phyloP scores from a whole-genome alignment of 75 land plant species.

The Cunninghamia lanceolata region DNA sequence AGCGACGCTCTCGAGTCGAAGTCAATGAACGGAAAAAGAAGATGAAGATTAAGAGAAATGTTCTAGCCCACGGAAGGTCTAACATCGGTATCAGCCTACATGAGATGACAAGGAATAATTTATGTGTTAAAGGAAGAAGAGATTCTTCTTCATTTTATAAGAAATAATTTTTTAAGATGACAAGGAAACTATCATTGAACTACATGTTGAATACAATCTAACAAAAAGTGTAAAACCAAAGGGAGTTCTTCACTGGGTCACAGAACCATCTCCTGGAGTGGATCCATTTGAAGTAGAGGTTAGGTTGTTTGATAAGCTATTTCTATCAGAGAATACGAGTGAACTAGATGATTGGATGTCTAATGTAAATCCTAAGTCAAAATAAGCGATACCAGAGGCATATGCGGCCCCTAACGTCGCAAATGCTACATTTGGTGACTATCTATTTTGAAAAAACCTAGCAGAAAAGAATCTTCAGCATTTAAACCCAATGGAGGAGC shows the following conservation, averaged over 20 bases:
- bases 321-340: slow-evolving; percentile 88
- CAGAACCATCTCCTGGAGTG: slow-evolving; percentile 72
- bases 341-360: slow-evolving; percentile 91
- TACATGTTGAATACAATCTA: slow-evolving; percentile 84
- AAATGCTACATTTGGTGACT: slow-evolving; percentile 62
- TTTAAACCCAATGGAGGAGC: not conserved
- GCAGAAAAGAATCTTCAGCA: too few relatives aligned
- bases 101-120: too few relatives aligned
- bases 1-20: too few relatives aligned
- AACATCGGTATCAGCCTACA: too few relatives aligned
- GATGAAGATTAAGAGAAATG: too few relatives aligned
- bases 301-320: slow-evolving; percentile 87
- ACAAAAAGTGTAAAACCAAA: slow-evolving; percentile 80
- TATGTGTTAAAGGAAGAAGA: too few relatives aligned
- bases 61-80: too few relatives aligned
- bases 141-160: too few relatives aligned
- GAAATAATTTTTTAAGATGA: slow-evolving; percentile 74
- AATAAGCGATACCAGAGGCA: slow-evolving; percentile 66
- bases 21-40: too few relatives aligned
- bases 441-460: slow-evolving; percentile 90
- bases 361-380: slow-evolving; percentile 85
- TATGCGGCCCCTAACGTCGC: slow-evolving; percentile 65
- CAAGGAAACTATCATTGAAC: slow-evolving; percentile 66
- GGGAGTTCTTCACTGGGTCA: too few relatives aligned
- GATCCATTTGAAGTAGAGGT: slow-evolving; percentile 86